Base-by-base conservation (phyloP, 176 grass and related monocot genomes). In the Cocos nucifera region DNA sequence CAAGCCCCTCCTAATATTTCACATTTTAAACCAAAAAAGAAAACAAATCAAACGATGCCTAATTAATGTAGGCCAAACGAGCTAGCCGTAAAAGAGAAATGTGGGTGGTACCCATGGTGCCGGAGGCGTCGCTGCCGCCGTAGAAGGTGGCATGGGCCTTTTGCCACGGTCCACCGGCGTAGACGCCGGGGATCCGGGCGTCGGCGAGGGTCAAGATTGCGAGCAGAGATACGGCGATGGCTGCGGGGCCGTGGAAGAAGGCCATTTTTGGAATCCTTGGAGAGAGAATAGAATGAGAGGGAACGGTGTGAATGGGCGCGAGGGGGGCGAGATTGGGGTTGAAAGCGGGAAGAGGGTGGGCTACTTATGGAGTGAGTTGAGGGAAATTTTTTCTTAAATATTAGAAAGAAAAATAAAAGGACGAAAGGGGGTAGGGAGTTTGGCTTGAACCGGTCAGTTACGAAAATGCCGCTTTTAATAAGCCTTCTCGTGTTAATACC, bases 1-100 rank as follows among this genome's bases (percentile, higher is more conserved):
- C 77, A 79, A 5, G 77, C 77, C 3, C 77, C 77, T 59, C 77
- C 75, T 70, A 53, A 30, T 1, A 30, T 6, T 3, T 44, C 14
- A 44, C 10, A 5, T 18, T 19, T 53, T 19, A 4, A 4, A n/a
- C 12, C n/a, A 5, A 53, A 53, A 2, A 54, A 9, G 15, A 6
- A 2, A 19, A 7, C 53, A 9, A n/a, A 19, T 15, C 17, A 54
- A 20, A 19, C 17, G 19, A 19, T 6, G 53, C 3, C 0, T 4
- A 7, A 10, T 20, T 12, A 44, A 12, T 44, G 1, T 44, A 44
- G 10, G 35, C 4, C 19, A 17, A 54, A 4, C n/a, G 6, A 19
- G 19, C 6, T 5, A 12, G 19, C 3, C 4, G 19, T 12, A 56
- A 21, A 19, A 19, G 54, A 10, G 54, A 56, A 56, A 56, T 18